Percentiles rank a stretch among this genome's conserved stretches.
Evolutionary conservation across 1,284 basidiomycete genomes (phyloP).

Genomic region (Apiotrichum veenhuisii): DNA sequence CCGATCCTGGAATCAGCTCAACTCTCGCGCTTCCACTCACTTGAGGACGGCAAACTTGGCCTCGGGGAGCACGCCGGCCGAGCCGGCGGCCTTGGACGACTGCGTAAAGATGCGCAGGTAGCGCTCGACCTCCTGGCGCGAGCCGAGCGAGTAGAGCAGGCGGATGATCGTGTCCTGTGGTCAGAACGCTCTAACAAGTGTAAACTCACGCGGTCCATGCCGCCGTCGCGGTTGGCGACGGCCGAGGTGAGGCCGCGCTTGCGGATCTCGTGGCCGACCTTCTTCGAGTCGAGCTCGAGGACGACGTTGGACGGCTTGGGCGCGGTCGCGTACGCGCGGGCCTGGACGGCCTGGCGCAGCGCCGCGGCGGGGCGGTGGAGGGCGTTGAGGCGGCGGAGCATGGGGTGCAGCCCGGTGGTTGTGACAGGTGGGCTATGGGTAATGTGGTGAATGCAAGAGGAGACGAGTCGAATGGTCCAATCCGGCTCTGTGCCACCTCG

Average conservation of each 20-base stretch:
- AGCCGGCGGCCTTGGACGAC: constrained; percentile 67
- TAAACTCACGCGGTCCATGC: constrained; percentile 47
- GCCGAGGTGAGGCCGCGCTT: constrained; percentile 41
- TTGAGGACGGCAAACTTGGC: constrained; percentile 93
- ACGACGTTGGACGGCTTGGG: constrained; percentile 39
- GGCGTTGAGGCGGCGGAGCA: constrained; percentile 34
- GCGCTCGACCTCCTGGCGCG: constrained; percentile 90
- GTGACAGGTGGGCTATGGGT: neutral
- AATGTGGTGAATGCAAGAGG: neutral
- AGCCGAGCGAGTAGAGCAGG: constrained; percentile 88
- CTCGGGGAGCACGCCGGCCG: constrained; percentile 49
- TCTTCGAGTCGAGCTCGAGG: constrained; percentile 44
- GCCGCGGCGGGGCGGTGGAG: constrained; percentile 22
- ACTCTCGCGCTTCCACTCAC: constrained; percentile 24
- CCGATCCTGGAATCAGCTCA: constrained; percentile 58
- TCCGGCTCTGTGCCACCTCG: neutral
- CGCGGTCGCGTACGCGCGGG: constrained; percentile 17
- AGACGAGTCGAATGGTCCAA: constrained; percentile 2
- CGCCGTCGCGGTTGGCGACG: constrained; percentile 36
- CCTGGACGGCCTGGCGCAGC: constrained; percentile 13
- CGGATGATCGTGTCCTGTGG: constrained; percentile 84
- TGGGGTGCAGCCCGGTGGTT: constrained; percentile 17
- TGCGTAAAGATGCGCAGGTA: constrained; percentile 94
- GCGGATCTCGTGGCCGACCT: constrained; percentile 46
- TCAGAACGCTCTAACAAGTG: neutral